Evolutionary conservation across 2,329 filamentous ascomycete genomes (phyloP), one percentile per base, ranked within the genome.

Genomic region (Hyphodiscus sp.): DNA sequence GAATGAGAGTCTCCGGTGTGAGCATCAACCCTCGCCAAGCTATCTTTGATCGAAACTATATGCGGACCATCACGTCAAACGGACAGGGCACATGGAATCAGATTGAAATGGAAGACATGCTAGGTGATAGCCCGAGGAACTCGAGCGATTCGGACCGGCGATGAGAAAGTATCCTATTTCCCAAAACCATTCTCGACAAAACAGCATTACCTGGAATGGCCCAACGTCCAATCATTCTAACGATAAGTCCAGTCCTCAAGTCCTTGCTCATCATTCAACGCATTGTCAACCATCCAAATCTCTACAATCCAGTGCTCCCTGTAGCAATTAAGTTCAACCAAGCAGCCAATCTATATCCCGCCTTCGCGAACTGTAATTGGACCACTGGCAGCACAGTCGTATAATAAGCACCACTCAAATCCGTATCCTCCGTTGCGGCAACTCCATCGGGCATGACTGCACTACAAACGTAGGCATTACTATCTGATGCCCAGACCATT

Each of bases 341-440:
- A n/a, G 78, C 79, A 1, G 81, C 86, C 65, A 89, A 54, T 45
- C 60, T 60, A 66, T 82, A 86, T 13, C 86, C 86, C 7, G 82
- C 86, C 61, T 80, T 81, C 3, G 85, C 85, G 54, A 89, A 76
- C 67, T 85, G 80, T 55, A 78, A 64, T 68, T 88, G 81, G 30
- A 89, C 74, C 52, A 83, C 76, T 18, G 78, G 80, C 18, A 79
- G 78, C 1, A 83, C 85, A 29, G 74, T 76, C 16, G 79, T 73
- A 60, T 82, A 87, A 66, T 89, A 88, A 41, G 78, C 74, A 0
- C 78, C 78, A 8, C 76, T 76, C 9, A 88, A 72, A 66, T 87
- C 83, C 65, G 80, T 73, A 19, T 74, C 77, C 15, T 66, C 52
- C 66, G 74, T 55, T 81, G 83, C 29, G 76, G 79, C n/a, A 68